phyloP scores from a whole-genome alignment of 495 filamentous ascomycete species.

The Neurospora tetrasperma region DNA sequence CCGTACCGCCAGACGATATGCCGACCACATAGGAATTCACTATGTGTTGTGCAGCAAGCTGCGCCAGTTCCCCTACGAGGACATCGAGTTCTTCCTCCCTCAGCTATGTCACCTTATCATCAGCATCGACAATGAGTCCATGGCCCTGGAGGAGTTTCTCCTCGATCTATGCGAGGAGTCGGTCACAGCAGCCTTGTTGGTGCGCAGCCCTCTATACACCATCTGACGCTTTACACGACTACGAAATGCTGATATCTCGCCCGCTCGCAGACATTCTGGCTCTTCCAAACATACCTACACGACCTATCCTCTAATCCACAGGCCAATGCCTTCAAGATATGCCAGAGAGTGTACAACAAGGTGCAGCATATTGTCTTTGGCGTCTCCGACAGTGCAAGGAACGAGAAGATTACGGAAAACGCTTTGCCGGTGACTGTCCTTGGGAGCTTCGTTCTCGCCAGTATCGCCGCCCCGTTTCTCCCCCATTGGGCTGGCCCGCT shows the following conservation, averaged over 20 bases:
- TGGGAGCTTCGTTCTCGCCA: conserved; percentile 58
- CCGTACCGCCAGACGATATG: conserved; percentile 51
- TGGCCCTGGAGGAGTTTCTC: conserved; percentile 73
- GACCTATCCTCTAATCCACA: conserved; percentile 60
- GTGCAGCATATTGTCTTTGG: conserved; percentile 73
- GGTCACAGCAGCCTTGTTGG: conserved; percentile 64
- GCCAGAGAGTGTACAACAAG: conserved; percentile 66
- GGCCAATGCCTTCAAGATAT: conserved; percentile 59
- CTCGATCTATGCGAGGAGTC: conserved; percentile 71
- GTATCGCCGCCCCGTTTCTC: conserved; percentile 42
- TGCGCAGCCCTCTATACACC: conserved; percentile 27
- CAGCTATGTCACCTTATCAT: conserved; percentile 72
- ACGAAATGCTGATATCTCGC: conserved; percentile 4
- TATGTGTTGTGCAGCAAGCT: conserved; percentile 72
- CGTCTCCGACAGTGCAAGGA: conserved; percentile 44
- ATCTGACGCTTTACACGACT: not conserved
- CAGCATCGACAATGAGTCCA: conserved; percentile 72
- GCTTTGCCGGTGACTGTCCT: conserved; percentile 60
- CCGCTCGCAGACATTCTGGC: conserved; percentile 60
- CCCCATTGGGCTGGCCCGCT: conserved; percentile 58
- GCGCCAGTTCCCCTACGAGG: conserved; percentile 68
- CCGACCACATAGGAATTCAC: conserved; percentile 71
- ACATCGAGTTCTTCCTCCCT: conserved; percentile 76
- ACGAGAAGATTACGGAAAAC: conserved; percentile 67
- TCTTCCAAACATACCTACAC: conserved; percentile 72